Conservation (phyloP, 495 filamentous ascomycete genomes). For the Lichenothelia convexa region DNA sequence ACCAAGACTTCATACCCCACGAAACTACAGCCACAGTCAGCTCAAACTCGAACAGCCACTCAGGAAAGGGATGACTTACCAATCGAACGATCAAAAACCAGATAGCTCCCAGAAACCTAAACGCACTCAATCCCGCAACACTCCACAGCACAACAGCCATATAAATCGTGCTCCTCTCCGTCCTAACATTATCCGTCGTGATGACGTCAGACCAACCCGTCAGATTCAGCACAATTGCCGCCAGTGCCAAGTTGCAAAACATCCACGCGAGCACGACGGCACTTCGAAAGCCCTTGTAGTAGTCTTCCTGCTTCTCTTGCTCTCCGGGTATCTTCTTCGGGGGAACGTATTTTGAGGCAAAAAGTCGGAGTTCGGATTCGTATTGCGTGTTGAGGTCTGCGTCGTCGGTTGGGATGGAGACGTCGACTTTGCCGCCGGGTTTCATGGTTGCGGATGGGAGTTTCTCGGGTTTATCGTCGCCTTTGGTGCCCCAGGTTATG, state of each 20-base stretch:
- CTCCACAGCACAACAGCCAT: conserved; percentile 82
- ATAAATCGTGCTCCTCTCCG: conserved; percentile 49
- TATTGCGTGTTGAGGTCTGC: conserved; percentile 84
- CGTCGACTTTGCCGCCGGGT: conserved; percentile 81
- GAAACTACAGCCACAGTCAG: conserved; percentile 16
- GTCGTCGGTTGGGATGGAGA: conserved; percentile 76
- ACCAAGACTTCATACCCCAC: conserved; percentile 16
- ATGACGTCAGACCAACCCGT: conserved; percentile 55
- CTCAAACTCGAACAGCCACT: conserved; percentile 3
- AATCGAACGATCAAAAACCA: conserved; percentile 93
- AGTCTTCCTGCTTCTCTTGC: conserved; percentile 82
- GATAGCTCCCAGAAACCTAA: conserved; percentile 78
- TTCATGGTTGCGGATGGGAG: conserved; percentile 67
- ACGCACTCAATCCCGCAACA: conserved; percentile 68
- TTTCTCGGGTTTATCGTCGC: conserved; percentile 76
- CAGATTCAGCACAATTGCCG: conserved; percentile 68
- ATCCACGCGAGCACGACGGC: conserved; percentile 91
- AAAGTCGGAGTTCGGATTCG: conserved; percentile 63
- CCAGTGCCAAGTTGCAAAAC: conserved; percentile 82
- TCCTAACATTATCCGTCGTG: conserved; percentile 25
- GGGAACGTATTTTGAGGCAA: conserved; percentile 44
- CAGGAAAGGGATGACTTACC: conserved; percentile 36
- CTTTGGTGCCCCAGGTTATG: conserved; percentile 93
- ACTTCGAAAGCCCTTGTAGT: conserved; percentile 90
- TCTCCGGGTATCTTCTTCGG: conserved; percentile 44